Evolutionary conservation across 192 early-diverging fungal species (phyloP), one percentile per base, ranked within the genome.

Genomic region (Dispira simplex): DNA sequence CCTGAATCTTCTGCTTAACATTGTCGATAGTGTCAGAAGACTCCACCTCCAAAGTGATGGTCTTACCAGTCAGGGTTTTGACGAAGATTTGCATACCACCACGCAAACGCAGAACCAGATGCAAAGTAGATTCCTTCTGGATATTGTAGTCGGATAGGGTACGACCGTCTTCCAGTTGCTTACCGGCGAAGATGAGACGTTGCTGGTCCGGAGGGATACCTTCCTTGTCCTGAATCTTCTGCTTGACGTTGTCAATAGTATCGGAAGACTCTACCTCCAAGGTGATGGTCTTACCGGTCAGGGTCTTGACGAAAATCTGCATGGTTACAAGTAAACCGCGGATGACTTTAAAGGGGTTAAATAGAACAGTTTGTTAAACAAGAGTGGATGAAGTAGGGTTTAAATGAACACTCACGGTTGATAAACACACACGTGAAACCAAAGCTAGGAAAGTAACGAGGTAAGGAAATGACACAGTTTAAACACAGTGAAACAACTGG

Each of bases 81-180:
- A 60, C 58, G 32, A 60, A 60, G 21, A 60, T 60, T 44, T 60
- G 58, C 58, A 60, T 60, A 44, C 12, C 25, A 87, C 93, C 93
- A 81, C 92, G 91, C 67, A 96, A 87, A 79, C 93, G 89, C 68
- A 96, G 87, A 27, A 93, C 93, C 64, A 98, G 77, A 84, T 95
- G 93, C 51, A 96, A 83, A 70, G 95, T 97, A 44, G 94, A 97
- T 78, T 96, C 88, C 91, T 99, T 99, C 85, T 97, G 93, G 80
- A 99, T 99, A 90, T 98, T 99, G 86, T 99, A 98, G 86, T 98
- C 97, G 64, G 92, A 88, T 21, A 99, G 85, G 55, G 87, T 88
- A 72, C 93, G 90, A 70, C 89, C 93, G 79, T 99, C 97, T 82
- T 99, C 97, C 70, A 99, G 88, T 82, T 99, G 97, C 88, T 99